phyloP scores from a whole-genome alignment of 1,139 yeast species.

The Blastobotrys persicus region DNA sequence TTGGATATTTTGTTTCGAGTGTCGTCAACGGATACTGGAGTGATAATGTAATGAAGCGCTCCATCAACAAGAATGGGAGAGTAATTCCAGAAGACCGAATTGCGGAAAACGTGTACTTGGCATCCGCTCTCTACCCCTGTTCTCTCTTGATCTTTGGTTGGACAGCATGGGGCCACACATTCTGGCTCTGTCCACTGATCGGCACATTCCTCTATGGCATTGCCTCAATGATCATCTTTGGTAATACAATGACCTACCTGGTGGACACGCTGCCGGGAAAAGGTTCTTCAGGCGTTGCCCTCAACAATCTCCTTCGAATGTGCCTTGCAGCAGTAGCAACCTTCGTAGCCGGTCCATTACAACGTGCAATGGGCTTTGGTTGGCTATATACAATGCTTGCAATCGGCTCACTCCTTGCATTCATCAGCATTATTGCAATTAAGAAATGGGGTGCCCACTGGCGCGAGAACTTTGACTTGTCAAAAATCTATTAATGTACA shows the following conservation, averaged over 20 bases:
- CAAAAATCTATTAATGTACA: slow-evolving; percentile 34
- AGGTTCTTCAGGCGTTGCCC: slow-evolving; percentile 87
- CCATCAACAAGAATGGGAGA: slow-evolving; percentile 59
- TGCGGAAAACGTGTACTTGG: slow-evolving; percentile 68
- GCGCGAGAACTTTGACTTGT: slow-evolving; percentile 65
- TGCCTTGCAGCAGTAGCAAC: slow-evolving; percentile 73
- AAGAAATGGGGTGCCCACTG: slow-evolving; percentile 59
- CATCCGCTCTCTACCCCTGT: slow-evolving; percentile 60
- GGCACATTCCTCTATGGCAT: slow-evolving; percentile 83
- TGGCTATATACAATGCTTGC: slow-evolving; percentile 65
- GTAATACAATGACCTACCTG: slow-evolving; percentile 74
- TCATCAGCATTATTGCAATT: slow-evolving; percentile 47
- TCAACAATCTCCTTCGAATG: slow-evolving; percentile 73
- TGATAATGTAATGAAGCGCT: slow-evolving; percentile 56
- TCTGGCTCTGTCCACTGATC: slow-evolving; percentile 72
- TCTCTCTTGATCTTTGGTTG: slow-evolving; percentile 78
- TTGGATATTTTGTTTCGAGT: slow-evolving; percentile 71
- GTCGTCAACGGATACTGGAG: slow-evolving; percentile 78
- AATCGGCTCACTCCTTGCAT: slow-evolving; percentile 45
- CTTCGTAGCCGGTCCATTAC: slow-evolving; percentile 68
- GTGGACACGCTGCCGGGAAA: slow-evolving; percentile 85
- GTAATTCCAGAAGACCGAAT: slow-evolving; percentile 75
- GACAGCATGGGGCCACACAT: slow-evolving; percentile 63
- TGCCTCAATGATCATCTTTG: slow-evolving; percentile 81
- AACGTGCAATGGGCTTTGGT: slow-evolving; percentile 63